Conservation (phyloP, 345 rosid species). For the Dipteronia sinensis region DNA sequence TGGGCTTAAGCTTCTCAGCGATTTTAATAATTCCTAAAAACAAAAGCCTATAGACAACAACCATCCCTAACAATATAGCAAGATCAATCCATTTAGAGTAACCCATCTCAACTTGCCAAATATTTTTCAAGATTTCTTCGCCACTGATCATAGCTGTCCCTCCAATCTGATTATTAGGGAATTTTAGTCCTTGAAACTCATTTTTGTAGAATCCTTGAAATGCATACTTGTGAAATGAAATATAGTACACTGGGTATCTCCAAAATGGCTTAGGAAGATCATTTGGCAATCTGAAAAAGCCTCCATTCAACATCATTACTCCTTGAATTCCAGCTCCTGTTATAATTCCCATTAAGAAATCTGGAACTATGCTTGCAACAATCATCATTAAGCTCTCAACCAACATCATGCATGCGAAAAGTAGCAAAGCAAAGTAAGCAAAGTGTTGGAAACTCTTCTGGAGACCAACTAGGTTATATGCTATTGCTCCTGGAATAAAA, state of each 20-base stretch:
- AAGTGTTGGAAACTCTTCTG: constrained; percentile 42
- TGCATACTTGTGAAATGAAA: constrained; percentile 33
- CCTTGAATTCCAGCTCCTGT: constrained; percentile 57
- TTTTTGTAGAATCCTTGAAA: constrained; percentile 36
- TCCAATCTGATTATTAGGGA: constrained; percentile 24
- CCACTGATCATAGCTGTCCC: constrained; percentile 22
- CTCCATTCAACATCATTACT: constrained; percentile 51
- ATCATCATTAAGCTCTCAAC: constrained; percentile 66
- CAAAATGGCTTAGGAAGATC: constrained; percentile 50
- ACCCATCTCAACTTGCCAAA: constrained; percentile 39
- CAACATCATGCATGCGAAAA: constrained; percentile 42
- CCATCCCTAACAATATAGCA: constrained; percentile 32
- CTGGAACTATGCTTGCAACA: constrained; percentile 52
- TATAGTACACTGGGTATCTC: constrained; percentile 50
- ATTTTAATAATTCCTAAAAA: constrained; percentile 30
- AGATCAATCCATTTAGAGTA: constrained; percentile 41
- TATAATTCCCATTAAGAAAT: constrained; percentile 60
- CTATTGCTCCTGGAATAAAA: constrained; percentile 47
- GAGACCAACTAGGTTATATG: constrained; percentile 47
- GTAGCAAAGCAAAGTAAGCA: constrained; percentile 33
- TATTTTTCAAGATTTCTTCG: constrained; percentile 30
- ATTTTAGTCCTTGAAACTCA: constrained; percentile 35
- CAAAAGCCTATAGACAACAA: constrained; percentile 30
- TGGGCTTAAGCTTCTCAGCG: constrained; percentile 31
- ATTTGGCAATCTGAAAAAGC: constrained; percentile 44